Evolutionary conservation across 1,139 yeast species (phyloP), one percentile per base, ranked within the genome.

Genomic region (Pichia sp.): DNA sequence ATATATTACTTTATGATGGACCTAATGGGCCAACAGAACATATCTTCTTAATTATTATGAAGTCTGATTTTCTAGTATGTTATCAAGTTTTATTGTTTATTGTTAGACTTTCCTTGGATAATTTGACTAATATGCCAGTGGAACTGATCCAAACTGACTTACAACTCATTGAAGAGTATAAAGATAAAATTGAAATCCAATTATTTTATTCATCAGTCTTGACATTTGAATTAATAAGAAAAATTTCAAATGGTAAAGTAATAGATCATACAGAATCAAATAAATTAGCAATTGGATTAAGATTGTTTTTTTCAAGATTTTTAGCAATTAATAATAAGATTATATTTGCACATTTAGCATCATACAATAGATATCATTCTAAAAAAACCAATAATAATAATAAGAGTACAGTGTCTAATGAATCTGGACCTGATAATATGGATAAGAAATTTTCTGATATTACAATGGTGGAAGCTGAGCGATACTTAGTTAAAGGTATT

Each of bases 281-380:
- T 5, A 39, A 34, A 12, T 42, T 42, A 12, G 42, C 44, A 18
- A 18, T 46, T 25, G 7, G 30, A 5, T 13, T 52, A 32, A 47
- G 48, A 41, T 18, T 43, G 5, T 34, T 42, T n/a, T 46, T 46
- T 36, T 42, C 53, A 8, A 30, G n/a, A 23, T 49, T 49, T 16
- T 39, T 49, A 29, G 12, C 15, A 4, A 18, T 44, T 18, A 40
- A 44, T 25, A 49, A 46, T 16, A 46, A 46, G 24, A n/a, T 49
- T 9, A 43, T 49, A 8, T 43, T 49, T 11, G 42, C 40, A 40
- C 42, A 43, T 12, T 26, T 52, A n/a, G 37, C 45, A 9, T 38
- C 40, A 11, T 40, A 48, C 18, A 30, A 41, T n/a, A 32, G 11
- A n/a, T 7, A 15, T 9, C 40, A 41, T 27, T 6, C 12, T 12